phyloP scores from a whole-genome alignment of 225 moss, liverwort and hornwort genomes.

The Polytrichum formosum region DNA sequence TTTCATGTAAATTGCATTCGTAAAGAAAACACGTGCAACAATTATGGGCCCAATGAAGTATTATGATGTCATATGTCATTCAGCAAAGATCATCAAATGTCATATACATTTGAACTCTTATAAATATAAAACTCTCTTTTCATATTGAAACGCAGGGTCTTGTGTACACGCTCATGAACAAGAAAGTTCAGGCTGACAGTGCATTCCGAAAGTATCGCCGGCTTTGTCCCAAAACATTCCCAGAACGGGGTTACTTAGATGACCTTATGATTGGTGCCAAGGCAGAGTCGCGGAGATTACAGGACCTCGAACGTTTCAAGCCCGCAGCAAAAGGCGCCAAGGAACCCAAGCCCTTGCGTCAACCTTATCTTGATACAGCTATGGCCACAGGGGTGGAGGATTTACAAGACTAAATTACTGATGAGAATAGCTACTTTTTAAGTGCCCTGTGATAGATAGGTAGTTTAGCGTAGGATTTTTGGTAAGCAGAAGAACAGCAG shows the following conservation, averaged over 20 bases:
- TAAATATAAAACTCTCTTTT: not conserved
- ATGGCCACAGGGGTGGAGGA: not conserved
- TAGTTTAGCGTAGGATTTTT: too few relatives aligned
- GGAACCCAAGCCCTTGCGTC: conserved; percentile 58
- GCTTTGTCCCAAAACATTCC: conserved; percentile 79
- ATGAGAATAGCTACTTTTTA: too few relatives aligned
- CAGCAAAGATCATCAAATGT: too few relatives aligned
- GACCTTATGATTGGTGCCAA: conserved; percentile 90
- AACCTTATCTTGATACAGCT: conserved; percentile 37
- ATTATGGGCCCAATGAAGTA: too few relatives aligned
- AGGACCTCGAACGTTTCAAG: conserved; percentile 28
- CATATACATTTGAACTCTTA: too few relatives aligned
- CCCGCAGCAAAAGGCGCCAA: conserved; percentile 44
- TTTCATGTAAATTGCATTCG: too few relatives aligned
- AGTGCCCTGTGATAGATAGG: too few relatives aligned
- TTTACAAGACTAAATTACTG: too few relatives aligned
- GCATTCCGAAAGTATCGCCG: conserved; percentile 72
- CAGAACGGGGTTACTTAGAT: conserved; percentile 84
- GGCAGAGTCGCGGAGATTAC: conserved; percentile 59
- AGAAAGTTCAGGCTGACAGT: conserved; percentile 69
- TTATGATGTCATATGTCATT: too few relatives aligned
- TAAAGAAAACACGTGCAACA: too few relatives aligned
- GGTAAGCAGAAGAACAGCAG: too few relatives aligned
- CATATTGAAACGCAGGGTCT: conserved; percentile 59
- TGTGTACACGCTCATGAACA: conserved; percentile 76